phyloP scores from a whole-genome alignment of 2,329 filamentous ascomycete genomes.

The Verticillium dahliae region DNA sequence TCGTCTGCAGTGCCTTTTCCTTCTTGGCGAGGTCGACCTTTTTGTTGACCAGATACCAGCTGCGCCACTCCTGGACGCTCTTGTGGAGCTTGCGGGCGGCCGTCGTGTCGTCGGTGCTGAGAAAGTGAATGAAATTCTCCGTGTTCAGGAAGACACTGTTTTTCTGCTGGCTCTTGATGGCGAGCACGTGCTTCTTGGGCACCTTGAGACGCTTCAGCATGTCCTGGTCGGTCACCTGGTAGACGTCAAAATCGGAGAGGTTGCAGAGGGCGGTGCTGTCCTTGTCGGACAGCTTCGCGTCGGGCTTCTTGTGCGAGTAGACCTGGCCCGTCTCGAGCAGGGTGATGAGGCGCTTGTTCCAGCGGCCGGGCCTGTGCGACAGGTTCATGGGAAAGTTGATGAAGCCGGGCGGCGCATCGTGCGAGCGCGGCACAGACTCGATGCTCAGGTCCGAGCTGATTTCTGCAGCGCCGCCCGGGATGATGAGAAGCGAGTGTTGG shows the following conservation, averaged over 20 bases:
- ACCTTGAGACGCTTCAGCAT: constrained; percentile 67
- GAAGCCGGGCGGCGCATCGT: constrained; percentile 58
- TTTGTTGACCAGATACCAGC: constrained; percentile 81
- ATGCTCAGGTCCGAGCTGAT: constrained; percentile 57
- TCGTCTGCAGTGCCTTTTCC: constrained; percentile 20
- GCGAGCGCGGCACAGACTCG: constrained; percentile 50
- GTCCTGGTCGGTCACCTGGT: constrained; percentile 65
- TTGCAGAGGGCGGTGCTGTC: constrained; percentile 70
- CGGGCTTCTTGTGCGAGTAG: constrained; percentile 61
- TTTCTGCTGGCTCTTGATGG: constrained; percentile 89
- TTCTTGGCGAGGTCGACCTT: constrained; percentile 44
- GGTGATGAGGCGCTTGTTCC: constrained; percentile 79
- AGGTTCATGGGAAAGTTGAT: constrained; percentile 66
- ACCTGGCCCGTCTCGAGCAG: constrained; percentile 69
- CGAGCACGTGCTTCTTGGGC: constrained; percentile 80
- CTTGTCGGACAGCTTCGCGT: constrained; percentile 54
- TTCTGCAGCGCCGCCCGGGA: constrained; percentile 50
- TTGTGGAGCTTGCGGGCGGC: constrained; percentile 64
- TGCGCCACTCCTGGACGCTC: constrained; percentile 74
- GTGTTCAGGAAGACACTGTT: constrained; percentile 74
- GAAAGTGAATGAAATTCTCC: constrained; percentile 87
- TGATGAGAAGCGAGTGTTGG: constrained; percentile 67
- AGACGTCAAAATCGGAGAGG: constrained; percentile 88
- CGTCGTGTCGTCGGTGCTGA: constrained; percentile 67
- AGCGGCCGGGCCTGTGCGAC: constrained; percentile 75